These are phyloP conservation scores for Phytopythium litorale DNA, from an alignment of 352 stramenopile genomes.

Conservation along the genomic window DNA sequence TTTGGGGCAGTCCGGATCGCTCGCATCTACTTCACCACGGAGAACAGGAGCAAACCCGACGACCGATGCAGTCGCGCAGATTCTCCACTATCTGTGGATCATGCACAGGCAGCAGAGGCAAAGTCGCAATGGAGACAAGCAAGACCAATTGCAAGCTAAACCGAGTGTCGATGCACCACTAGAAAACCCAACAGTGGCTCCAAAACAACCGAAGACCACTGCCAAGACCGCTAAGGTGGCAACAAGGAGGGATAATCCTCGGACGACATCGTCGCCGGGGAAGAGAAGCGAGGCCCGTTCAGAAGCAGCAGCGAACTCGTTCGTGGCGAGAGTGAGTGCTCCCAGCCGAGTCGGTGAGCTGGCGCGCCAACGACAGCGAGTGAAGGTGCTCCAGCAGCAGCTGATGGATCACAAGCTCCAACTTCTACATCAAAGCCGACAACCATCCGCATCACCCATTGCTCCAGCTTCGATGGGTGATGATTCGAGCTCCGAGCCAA, in stretches of 20 bases:
- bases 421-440: slow-evolving; percentile 19
- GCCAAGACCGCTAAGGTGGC: not conserved
- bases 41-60: slow-evolving; percentile 8
- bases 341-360: not conserved
- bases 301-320: not conserved
- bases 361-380: slow-evolving; percentile 44
- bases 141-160: not conserved
- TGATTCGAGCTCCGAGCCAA: not conserved
- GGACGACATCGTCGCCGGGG: not conserved
- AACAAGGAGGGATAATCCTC: not conserved
- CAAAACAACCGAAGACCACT: not conserved
- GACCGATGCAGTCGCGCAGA: slow-evolving; percentile 19
- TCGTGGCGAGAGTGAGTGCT: not conserved
- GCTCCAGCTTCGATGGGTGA: not conserved
- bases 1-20: slow-evolving; percentile 28
- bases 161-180: not conserved
- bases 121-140: slow-evolving; percentile 7
- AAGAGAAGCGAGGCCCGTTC: not conserved
- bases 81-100: slow-evolving; percentile 55
- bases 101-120: slow-evolving; percentile 20
- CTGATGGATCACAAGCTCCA: slow-evolving; percentile 56
- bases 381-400: slow-evolving; percentile 61
- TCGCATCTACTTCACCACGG: slow-evolving; percentile 9
- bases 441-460: not conserved
- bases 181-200: not conserved